These are phyloP conservation scores for Candida yuanshanica DNA, from an alignment of 805 yeast genomes.

Conservation along the genomic window DNA sequence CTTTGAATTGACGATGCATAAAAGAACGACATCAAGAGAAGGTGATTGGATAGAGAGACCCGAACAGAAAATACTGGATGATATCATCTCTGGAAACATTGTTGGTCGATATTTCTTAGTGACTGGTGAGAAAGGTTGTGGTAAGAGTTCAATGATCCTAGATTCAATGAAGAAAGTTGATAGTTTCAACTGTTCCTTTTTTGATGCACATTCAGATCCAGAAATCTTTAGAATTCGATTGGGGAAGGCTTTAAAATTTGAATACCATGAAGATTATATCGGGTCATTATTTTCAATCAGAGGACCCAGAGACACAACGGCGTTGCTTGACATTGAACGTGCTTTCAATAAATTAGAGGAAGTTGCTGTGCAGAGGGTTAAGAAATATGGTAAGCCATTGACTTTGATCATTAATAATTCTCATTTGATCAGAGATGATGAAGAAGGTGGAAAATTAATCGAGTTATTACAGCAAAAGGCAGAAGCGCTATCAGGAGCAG, in stretches of 20 bases:
- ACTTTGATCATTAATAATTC: constrained; percentile 68
- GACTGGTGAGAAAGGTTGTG: constrained; percentile 85
- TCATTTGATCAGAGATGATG: constrained; percentile 71
- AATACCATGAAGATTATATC: constrained; percentile 74
- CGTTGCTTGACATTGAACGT: constrained; percentile 73
- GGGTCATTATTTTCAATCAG: constrained; percentile 75
- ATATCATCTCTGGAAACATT: constrained; percentile 56
- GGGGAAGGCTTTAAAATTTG: constrained; percentile 70
- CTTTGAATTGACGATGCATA: constrained; percentile 51
- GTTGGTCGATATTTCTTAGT: constrained; percentile 65
- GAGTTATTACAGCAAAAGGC: constrained; percentile 82
- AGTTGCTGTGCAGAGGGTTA: constrained; percentile 51
- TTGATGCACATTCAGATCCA: constrained; percentile 84
- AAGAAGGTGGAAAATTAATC: constrained; percentile 62
- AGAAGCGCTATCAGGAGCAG: constrained; percentile 65
- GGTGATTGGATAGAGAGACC: constrained; percentile 65
- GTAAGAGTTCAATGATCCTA: constrained; percentile 69
- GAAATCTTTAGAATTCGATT: constrained; percentile 73
- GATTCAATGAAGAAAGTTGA: constrained; percentile 62
- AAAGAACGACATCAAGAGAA: constrained; percentile 29
- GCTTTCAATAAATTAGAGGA: constrained; percentile 73
- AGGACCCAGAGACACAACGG: constrained; percentile 84
- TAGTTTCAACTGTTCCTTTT: constrained; percentile 59
- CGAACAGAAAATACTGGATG: constrained; percentile 60
- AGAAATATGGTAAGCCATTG: constrained; percentile 46